phyloP scores from a whole-genome alignment of 352 stramenopile genomes.

The Phytopythium montanum region DNA sequence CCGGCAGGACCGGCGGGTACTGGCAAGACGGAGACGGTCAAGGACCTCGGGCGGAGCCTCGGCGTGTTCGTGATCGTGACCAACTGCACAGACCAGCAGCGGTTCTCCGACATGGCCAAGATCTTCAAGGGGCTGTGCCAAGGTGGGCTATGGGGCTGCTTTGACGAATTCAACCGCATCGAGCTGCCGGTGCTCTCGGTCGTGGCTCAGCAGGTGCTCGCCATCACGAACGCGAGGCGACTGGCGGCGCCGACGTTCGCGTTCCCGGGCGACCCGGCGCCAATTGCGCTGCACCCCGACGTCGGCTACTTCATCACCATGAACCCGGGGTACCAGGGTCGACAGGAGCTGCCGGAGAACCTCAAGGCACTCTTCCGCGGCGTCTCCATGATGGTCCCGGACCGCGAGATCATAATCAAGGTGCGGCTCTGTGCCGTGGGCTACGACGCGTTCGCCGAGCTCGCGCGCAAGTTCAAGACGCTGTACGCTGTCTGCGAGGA shows the following conservation, averaged over 20 bases:
- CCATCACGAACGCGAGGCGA: conserved; percentile 75
- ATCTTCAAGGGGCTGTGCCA: conserved; percentile 92
- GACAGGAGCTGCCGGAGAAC: conserved; percentile 91
- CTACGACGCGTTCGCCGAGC: conserved; percentile 88
- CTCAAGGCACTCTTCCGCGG: conserved; percentile 92
- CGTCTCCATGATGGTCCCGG: conserved; percentile 96
- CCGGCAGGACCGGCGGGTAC: conserved; percentile 61
- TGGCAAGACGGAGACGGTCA: conserved; percentile 61
- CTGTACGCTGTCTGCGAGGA: conserved; percentile 95
- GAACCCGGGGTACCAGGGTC: conserved; percentile 92
- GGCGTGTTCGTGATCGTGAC: conserved; percentile 91
- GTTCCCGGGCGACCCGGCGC: conserved; percentile 60
- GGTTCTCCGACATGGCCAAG: conserved; percentile 91
- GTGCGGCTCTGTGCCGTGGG: conserved; percentile 94
- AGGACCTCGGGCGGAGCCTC: conserved; percentile 89
- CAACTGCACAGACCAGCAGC: conserved; percentile 92
- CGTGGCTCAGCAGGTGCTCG: conserved; percentile 91
- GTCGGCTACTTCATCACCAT: conserved; percentile 92
- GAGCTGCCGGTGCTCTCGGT: conserved; percentile 91
- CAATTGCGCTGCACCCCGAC: conserved; percentile 55
- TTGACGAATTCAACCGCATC: conserved; percentile 89
- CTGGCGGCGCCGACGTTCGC: conserved; percentile 44
- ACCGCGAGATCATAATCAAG: conserved; percentile 96
- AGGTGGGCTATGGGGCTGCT: conserved; percentile 87
- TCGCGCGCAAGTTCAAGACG: conserved; percentile 95